Base-by-base conservation (phyloP, 495 filamentous ascomycete species). In the Penicillium paradoxum region DNA sequence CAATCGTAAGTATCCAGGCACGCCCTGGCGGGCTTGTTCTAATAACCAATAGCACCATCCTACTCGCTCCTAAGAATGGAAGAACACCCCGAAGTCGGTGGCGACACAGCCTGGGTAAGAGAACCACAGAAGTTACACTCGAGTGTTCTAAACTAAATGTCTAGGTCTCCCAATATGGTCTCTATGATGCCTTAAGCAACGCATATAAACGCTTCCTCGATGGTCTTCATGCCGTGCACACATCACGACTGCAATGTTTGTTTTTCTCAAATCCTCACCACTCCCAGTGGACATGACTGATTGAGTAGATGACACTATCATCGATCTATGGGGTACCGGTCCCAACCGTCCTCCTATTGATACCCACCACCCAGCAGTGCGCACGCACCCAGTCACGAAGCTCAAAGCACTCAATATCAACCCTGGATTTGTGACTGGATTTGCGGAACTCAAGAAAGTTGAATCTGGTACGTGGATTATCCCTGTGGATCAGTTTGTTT, bases 1-100 rank as follows among this genome's bases (percentile, higher is more conserved):
- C 58, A 80, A 78, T 58, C 75, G 55, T 57, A 45, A 11, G 54
- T 47, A 14, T 18, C 10, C n/a, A 45, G 4, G 8, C 21, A n/a
- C 0, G 0, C 5, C 2, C 17, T 4, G n/a, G n/a, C n/a, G n/a
- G n/a, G n/a, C 4, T 19, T 27, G 3, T 27, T 33, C 14, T 51
- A 15, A 45, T 37, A 7, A 22, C 17, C 38, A 14, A 2, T 38
- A 63, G 60, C 77, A 4, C 76, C 77, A 0, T 72, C 65, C 1
- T 79, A 81, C 49, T 78, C 76, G 1, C 55, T 81, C 25, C 64
- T 81, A 19, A 64, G 78, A 40, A 81, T 79, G 77, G 78, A 79
- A 63, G 75, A 79, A 54, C 74, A 79, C 51, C 77, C 79, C 5
- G 58, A 59, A 17, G 75, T 79, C n/a, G 77, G 77, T 18, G 79